Percentiles rank a stretch among this genome's conserved stretches.
Conservation (phyloP, 2,329 filamentous ascomycete species). For the Hypoxylon sp. region DNA sequence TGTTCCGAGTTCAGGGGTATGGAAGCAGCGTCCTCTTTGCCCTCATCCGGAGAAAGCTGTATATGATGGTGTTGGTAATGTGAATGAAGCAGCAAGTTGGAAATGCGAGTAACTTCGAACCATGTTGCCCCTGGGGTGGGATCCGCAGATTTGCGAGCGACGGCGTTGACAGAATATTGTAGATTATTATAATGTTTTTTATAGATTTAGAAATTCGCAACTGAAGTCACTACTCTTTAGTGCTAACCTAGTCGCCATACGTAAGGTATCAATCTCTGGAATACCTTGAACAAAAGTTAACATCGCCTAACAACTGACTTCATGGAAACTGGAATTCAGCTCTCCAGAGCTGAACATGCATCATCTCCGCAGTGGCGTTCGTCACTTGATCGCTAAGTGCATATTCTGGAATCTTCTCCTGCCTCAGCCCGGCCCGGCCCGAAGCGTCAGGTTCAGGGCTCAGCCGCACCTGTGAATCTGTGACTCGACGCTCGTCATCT, state of each 20-base stretch:
- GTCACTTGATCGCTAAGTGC: background rate
- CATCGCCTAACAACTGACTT: background rate
- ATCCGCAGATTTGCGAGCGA: background rate
- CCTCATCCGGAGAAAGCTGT: slow-evolving; percentile 38
- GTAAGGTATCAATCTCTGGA: background rate
- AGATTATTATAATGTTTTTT: background rate
- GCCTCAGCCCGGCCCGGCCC: no score
- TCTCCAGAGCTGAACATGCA: background rate
- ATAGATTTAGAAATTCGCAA: background rate
- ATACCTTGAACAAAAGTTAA: background rate
- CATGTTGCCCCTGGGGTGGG: background rate
- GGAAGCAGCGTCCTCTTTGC: slow-evolving; percentile 45
- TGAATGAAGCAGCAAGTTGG: slow-evolving; percentile 39
- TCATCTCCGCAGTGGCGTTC: background rate
- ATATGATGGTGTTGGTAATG: slow-evolving; percentile 34
- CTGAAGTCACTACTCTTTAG: background rate
- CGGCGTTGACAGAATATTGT: background rate
- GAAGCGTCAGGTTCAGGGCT: no score
- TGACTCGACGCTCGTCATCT: background rate
- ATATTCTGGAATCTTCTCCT: background rate
- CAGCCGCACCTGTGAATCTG: background rate
- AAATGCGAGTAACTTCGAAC: slow-evolving; percentile 16
- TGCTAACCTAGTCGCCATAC: background rate
- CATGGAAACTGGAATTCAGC: background rate
- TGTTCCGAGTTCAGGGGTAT: slow-evolving; percentile 37